Evolutionary conservation across 2,329 filamentous ascomycete species (phyloP), one percentile per base, ranked within the genome.

Genomic region (Aaosphaeria pasadenensis): DNA sequence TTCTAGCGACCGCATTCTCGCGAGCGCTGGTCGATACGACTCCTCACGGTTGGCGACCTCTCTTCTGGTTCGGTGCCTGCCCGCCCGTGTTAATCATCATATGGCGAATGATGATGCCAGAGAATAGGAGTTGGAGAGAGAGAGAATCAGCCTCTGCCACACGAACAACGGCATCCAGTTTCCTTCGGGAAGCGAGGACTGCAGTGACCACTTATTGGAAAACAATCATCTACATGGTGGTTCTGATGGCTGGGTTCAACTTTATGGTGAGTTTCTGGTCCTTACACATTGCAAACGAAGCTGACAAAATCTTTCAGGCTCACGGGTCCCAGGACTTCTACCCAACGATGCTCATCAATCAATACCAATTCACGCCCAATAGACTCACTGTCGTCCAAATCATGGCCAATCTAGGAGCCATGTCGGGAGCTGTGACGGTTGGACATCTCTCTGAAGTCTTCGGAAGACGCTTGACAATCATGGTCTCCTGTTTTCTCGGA

Each of bases 201-300:
- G 50, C 46, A 30, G 13, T 43, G 29, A 31, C 11, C 9, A 30
- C 36, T 9, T 87, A 94, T 67, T 94, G 89, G 89, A 54, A 88
- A 13, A 70, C 92, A 5, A 74, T 94, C 49, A 73, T 82, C 28
- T 95, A 94, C 69, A 75, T 94, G 43, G 87, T 92, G 6, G 73
- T 92, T 29, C 75, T 94, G 41, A 91, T 92, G 88, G 85, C 88
- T 2, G 88, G 88, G 4, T 91, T 94, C 75, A 92, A 91, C 71
- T 36, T 36, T 13, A 36, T 36, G 33, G 33, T 36, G 13, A 36
- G 33, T 13, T 24, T 24, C 17, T 24, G 17, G 17, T 24, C 17
- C 17, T 24, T 24, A 24, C 17, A 24, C 17, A 24, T 24, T 24
- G 17, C 17, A 24, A 24, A 24, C 17, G 17, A 24, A 24, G 17